Conservation (phyloP, 805 yeast genomes). For the Metschnikowia kofuensis region DNA sequence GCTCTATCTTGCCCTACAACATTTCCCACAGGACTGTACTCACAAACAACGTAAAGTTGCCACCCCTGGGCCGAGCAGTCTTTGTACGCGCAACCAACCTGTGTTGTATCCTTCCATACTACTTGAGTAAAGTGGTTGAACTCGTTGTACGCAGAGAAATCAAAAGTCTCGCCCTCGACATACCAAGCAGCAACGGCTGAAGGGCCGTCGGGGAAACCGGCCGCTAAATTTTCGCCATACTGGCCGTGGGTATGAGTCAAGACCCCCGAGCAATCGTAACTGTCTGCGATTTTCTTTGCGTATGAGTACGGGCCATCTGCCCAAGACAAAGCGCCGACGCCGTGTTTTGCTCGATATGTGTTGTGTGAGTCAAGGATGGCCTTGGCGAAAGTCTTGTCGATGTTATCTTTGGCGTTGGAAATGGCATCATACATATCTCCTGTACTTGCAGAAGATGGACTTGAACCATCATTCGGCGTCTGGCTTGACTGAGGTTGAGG, state of each 20-base stretch:
- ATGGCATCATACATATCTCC: slow-evolving; percentile 20
- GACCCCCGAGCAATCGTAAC: slow-evolving; percentile 35
- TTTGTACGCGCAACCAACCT: slow-evolving; percentile 32
- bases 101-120: slow-evolving; percentile 29
- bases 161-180: slow-evolving; percentile 32
- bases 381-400: slow-evolving; percentile 28
- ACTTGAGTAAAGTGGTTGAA: slow-evolving; percentile 34
- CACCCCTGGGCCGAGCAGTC: slow-evolving; percentile 30
- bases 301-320: slow-evolving; percentile 29
- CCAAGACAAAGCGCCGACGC: slow-evolving; percentile 31
- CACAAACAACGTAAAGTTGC: slow-evolving; percentile 33
- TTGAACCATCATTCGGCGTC: slow-evolving; percentile 1
- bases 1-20: slow-evolving; percentile 26
- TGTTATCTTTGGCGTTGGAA: slow-evolving; percentile 19
- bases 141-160: slow-evolving; percentile 23
- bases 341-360: slow-evolving; percentile 29
- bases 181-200: slow-evolving; percentile 41
- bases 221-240: slow-evolving; percentile 42
- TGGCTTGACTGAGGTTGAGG: background rate
- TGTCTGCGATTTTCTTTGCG: slow-evolving; percentile 33
- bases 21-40: slow-evolving; percentile 36
- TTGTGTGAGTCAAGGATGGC: slow-evolving; percentile 34
- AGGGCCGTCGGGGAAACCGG: slow-evolving; percentile 30
- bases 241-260: slow-evolving; percentile 38
- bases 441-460: slow-evolving; percentile 1